phyloP scores from a whole-genome alignment of 2,329 filamentous ascomycete species.

The Venturia nashicola region DNA sequence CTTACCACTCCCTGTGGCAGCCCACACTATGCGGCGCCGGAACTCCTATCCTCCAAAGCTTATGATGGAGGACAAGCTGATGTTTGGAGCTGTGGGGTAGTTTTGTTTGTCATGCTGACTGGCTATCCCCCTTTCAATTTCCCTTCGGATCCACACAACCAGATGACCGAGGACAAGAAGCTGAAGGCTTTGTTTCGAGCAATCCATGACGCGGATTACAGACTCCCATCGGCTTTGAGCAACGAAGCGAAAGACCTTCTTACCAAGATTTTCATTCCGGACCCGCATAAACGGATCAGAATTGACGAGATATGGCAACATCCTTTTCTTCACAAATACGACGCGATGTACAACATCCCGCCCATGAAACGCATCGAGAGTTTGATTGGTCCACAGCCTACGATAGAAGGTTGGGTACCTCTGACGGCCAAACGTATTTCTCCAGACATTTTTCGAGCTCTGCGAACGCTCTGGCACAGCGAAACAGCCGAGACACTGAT shows the following conservation, averaged over 20 bases:
- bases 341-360: constrained; percentile 54
- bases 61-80: constrained; percentile 83
- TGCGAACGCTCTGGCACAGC: constrained; percentile 86
- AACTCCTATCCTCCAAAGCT: constrained; percentile 42
- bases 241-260: constrained; percentile 67
- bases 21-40: constrained; percentile 90
- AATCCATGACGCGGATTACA: constrained; percentile 37
- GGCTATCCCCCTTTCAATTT: constrained; percentile 69
- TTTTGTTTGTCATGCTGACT: constrained; percentile 74
- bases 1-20: constrained; percentile 89
- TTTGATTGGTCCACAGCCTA: constrained; percentile 41
- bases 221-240: constrained; percentile 40
- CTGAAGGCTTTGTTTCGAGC: constrained; percentile 50
- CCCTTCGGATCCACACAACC: constrained; percentile 20
- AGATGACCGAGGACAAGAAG: constrained; percentile 43
- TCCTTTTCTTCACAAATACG: constrained; percentile 74
- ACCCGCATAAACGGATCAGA: constrained; percentile 66
- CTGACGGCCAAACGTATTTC: constrained; percentile 59
- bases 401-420: constrained; percentile 50
- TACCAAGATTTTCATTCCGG: constrained; percentile 61
- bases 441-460: constrained; percentile 66
- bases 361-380: constrained; percentile 39
- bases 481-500: constrained; percentile 62
- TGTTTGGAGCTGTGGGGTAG: constrained; percentile 75
- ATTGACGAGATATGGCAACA: constrained; percentile 78